Conservation (phyloP, 352 stramenopile species). For the Sclerospora graminicola region DNA sequence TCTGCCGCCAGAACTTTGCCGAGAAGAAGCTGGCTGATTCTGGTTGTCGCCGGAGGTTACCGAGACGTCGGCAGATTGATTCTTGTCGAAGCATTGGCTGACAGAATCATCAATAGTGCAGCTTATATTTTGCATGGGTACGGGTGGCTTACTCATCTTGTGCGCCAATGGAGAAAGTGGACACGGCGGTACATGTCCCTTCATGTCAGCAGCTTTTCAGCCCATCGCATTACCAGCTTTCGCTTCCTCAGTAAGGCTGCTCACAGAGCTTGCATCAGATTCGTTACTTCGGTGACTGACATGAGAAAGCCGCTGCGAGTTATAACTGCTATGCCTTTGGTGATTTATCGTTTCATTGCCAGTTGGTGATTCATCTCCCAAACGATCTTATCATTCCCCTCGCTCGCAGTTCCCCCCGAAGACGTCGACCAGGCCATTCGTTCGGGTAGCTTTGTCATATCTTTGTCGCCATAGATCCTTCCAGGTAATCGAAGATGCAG, state of each 20-base stretch:
- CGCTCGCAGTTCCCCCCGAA: too few relatives aligned
- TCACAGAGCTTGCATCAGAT: conserved; percentile 4
- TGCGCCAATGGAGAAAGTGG: too few relatives aligned
- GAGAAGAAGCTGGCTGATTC: too few relatives aligned
- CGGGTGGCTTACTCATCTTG: conserved; percentile 30
- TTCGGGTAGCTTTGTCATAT: conserved; percentile 31
- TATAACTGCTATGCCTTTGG: neutral
- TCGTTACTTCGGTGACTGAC: neutral
- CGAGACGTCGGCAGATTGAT: too few relatives aligned
- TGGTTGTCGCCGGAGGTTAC: too few relatives aligned
- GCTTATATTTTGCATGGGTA: conserved; percentile 10
- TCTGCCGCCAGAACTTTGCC: too few relatives aligned
- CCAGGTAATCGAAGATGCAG: too few relatives aligned
- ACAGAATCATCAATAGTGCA: neutral
- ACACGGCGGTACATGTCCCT: conserved; percentile 2
- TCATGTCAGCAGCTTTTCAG: conserved; percentile 15
- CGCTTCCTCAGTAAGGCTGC: neutral
- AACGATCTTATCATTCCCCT: conserved; percentile 1
- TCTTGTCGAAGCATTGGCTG: too few relatives aligned
- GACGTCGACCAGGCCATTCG: conserved; percentile 27
- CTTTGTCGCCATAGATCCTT: conserved; percentile 17
- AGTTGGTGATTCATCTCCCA: neutral
- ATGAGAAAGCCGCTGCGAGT: too few relatives aligned
- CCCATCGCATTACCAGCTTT: neutral
- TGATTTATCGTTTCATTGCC: neutral